Percentiles rank a stretch among this genome's conserved stretches.
Evolutionary conservation across 352 stramenopile genomes (phyloP).

Genomic region (Phytopythium aichiense): DNA sequence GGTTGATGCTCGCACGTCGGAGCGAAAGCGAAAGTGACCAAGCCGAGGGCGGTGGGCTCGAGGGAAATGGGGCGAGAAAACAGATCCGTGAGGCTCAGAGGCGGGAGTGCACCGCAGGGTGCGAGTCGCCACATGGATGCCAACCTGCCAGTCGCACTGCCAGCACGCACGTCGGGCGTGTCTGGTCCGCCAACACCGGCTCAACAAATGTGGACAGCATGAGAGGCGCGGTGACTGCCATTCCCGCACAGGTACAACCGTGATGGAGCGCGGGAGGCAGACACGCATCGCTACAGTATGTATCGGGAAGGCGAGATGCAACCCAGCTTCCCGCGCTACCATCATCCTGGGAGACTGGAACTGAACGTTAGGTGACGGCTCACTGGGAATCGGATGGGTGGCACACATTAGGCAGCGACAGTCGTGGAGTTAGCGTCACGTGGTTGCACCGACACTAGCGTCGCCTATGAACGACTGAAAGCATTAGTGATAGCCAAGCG

Average conservation of each 20-base stretch:
- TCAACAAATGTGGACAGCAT: not conserved
- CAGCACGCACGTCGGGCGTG: not conserved
- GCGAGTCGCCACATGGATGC: not conserved
- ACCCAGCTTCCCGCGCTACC: too few relatives aligned
- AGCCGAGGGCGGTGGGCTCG: not conserved
- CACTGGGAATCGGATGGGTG: too few relatives aligned
- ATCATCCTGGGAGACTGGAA: too few relatives aligned
- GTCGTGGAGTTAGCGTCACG: too few relatives aligned
- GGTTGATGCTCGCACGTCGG: too few relatives aligned
- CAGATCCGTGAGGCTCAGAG: not conserved
- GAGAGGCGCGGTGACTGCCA: not conserved
- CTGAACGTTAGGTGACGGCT: too few relatives aligned
- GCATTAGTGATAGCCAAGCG: too few relatives aligned
- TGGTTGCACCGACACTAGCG: too few relatives aligned
- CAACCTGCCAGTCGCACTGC: not conserved
- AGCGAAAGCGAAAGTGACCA: constrained; percentile 1
- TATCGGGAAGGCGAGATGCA: too few relatives aligned
- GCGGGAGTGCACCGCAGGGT: not conserved
- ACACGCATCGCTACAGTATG: not conserved
- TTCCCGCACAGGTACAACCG: not conserved
- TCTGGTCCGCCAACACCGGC: not conserved
- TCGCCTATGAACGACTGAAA: too few relatives aligned
- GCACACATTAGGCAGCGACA: too few relatives aligned
- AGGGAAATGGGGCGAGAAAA: not conserved
- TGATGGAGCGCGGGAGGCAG: not conserved